Evolutionary conservation across 345 rosid genomes (phyloP), one percentile per base, ranked within the genome.

Genomic region (Durio zibethinus): DNA sequence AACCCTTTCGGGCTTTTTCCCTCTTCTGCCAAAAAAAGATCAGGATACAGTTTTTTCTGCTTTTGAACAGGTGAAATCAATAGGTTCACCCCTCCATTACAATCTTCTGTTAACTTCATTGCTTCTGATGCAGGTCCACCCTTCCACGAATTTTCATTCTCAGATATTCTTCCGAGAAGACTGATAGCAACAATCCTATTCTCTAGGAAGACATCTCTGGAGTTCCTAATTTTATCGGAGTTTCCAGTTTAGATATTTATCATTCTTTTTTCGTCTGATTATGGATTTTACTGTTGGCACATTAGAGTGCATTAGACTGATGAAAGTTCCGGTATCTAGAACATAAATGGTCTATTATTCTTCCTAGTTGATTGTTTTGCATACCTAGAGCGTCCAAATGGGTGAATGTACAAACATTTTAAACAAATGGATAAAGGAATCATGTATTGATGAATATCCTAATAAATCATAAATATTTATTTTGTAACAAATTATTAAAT

Each of bases 81-180:
- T 50, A 47, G 59, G 38, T 3, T n/a, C 62, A 10, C 43, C 9
- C 69, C 8, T 35, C 7, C 69, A 36, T 18, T 35, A 64, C 45
- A n/a, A 23, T 67, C 70, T 21, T 60, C 27, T 3, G 65, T 47
- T 31, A 38, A 42, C 40, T 18, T 71, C 27, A 59, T 23, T 70
- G 50, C 10, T 66, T 68, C 45, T 47, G 36, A 67, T 80, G 84
- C 91, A 94, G 97, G 97, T 83, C 97, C 97, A 33, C 96, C 98
- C 7, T 93, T 91, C 84, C 98, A 91, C 82, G 97, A 95, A 80
- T 95, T 89, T 83, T 86, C 91, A 16, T 84, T 95, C 67, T 82
- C 97, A 20, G 96, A 93, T 68, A 60, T 91, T 59, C 79, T 92
- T 73, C 91, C 91, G 16, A 76, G 83, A 75, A 81, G 83, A 85